Evolutionary conservation across 2,329 filamentous ascomycete genomes (phyloP).

Genomic region (Colletotrichum abscissum): DNA sequence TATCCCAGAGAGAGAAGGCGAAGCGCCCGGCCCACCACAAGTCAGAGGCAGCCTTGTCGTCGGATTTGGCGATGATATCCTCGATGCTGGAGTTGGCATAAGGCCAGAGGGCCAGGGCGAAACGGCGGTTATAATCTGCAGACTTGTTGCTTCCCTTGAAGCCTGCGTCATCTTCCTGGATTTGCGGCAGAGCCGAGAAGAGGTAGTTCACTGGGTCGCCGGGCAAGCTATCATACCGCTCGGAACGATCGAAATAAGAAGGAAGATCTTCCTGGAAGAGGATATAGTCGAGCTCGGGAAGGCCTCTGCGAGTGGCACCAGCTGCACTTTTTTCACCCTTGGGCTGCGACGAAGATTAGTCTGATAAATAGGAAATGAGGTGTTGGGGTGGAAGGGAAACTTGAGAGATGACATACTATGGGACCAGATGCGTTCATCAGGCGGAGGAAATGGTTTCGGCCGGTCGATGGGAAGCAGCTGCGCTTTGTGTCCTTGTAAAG

Average conservation of each 20-base stretch:
- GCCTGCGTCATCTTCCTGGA: constrained; percentile 11
- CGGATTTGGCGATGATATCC: constrained; percentile 4
- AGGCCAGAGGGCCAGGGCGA: constrained; percentile 32
- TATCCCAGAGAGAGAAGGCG: constrained; percentile 29
- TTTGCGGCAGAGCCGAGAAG: constrained; percentile 16
- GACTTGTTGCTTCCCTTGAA: neutral
- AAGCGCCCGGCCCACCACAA: constrained; percentile 30
- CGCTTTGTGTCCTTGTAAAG: neutral
- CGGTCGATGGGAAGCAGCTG: constrained; percentile 5
- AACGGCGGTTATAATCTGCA: neutral
- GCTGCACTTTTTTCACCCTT: neutral
- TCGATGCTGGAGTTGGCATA: constrained; percentile 29
- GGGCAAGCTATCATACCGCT: constrained; percentile 17
- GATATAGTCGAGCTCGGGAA: constrained; percentile 25
- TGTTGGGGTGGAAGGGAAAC: neutral
- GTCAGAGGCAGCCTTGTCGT: constrained; percentile 6
- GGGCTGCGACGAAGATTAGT: neutral
- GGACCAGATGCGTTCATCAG: constrained; percentile 1
- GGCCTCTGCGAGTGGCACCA: neutral
- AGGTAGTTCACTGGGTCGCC: constrained; percentile 27
- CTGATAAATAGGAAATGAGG: neutral
- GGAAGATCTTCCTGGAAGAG: constrained; percentile 26
- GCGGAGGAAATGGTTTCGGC: constrained; percentile 7
- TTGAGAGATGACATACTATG: neutral
- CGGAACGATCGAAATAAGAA: constrained; percentile 9